These are phyloP conservation scores for Cryptococcus deneoformans DNA, from an alignment of 1,284 basidiomycete species.

Conservation along the genomic window DNA sequence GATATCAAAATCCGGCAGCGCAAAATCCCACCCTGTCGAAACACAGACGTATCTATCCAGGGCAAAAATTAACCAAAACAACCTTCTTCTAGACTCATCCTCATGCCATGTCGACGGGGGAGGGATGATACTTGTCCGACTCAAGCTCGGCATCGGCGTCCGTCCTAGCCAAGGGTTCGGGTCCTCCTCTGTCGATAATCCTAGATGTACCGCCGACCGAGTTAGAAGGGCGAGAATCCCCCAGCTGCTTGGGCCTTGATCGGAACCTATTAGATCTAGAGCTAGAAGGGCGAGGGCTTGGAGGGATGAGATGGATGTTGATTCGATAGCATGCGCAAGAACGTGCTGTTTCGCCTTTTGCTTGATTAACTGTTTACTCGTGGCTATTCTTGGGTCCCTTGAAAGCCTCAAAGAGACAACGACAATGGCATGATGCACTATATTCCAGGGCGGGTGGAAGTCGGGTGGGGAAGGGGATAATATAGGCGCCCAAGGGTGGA, in stretches of 20 bases:
- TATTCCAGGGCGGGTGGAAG: constrained; percentile 41
- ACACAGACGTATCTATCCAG: constrained; percentile 49
- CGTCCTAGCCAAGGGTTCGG: constrained; percentile 12
- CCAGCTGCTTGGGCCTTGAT: constrained; percentile 47
- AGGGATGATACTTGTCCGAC: constrained; percentile 43
- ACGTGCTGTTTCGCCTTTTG: constrained; percentile 46
- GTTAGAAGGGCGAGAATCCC: constrained; percentile 48
- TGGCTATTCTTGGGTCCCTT: constrained; percentile 33
- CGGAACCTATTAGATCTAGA: constrained; percentile 47
- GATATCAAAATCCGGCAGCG: constrained; percentile 46
- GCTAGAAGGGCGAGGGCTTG: constrained; percentile 48
- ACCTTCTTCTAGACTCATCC: constrained; percentile 43
- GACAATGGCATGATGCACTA: constrained; percentile 48
- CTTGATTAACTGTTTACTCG: constrained; percentile 29
- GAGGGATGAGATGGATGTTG: constrained; percentile 41
- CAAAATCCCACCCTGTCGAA: constrained; percentile 49
- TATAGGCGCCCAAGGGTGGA: constrained; percentile 49
- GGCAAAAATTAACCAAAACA: constrained; percentile 49
- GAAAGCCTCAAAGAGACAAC: constrained; percentile 45
- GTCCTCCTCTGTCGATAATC: constrained; percentile 40
- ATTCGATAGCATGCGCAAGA: constrained; percentile 46
- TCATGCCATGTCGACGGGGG: constrained; percentile 43
- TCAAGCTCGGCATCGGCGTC: constrained; percentile 29
- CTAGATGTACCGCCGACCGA: constrained; percentile 45
- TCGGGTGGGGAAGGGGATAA: constrained; percentile 26